These are phyloP conservation scores for Fraxinus ornus DNA, from an alignment of 305 asterid species.

Conservation along the genomic window DNA sequence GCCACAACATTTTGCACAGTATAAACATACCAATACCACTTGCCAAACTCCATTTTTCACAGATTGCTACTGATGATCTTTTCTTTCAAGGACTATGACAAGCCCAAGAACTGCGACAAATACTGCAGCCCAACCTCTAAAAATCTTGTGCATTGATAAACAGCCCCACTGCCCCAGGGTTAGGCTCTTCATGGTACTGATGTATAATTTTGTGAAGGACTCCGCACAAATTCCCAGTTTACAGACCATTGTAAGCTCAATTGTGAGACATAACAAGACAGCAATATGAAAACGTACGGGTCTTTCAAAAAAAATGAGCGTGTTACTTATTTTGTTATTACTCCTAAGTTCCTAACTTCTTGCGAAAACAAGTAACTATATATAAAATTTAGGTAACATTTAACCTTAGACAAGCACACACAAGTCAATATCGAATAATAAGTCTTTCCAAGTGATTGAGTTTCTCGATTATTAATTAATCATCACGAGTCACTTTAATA, in stretches of 20 bases:
- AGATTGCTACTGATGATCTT: not conserved
- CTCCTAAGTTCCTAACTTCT: not conserved
- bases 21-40: constrained; percentile 6
- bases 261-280: not conserved
- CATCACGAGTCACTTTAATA: not conserved
- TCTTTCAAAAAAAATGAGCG: not conserved
- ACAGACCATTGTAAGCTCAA: not conserved
- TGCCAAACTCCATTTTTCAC: constrained; percentile 12
- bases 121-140: not conserved
- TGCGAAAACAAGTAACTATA: not conserved
- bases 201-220: not conserved
- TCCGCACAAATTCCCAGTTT: not conserved
- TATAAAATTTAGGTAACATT: not conserved
- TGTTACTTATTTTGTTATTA: not conserved
- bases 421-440: not conserved
- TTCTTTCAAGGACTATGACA: not conserved
- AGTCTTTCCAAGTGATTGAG: not conserved
- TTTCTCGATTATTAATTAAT: not conserved
- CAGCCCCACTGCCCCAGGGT: not conserved
- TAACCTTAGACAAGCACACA: not conserved
- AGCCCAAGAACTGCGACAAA: not conserved
- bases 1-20: constrained; percentile 54
- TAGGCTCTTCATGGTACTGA: not conserved
- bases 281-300: not conserved
- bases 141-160: not conserved